Base-by-base conservation (phyloP, 805 yeast species). In the Wickerhamiella hasegawae region DNA sequence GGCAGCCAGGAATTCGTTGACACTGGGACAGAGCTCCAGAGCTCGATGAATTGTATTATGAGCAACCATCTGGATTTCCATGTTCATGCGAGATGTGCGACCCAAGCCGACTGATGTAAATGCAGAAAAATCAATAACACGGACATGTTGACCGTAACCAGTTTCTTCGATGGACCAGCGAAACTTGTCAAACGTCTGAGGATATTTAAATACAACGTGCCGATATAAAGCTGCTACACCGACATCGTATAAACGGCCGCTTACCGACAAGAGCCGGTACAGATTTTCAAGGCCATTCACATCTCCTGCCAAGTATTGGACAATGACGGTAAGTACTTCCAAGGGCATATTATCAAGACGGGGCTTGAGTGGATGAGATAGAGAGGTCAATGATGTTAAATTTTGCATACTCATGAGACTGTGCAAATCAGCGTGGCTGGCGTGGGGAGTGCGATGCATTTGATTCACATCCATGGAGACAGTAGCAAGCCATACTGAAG, bases 101-200 rank as follows among this genome's bases (percentile, higher is more conserved):
- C 95, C 95, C 32, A 84, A 63, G 0, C 95, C 95, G 33, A 85
- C 74, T 0, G 87, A 76, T 1, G 95, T 83, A 55, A 84, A 77
- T 45, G 80, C 87, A 48, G 80, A 79, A 48, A 84, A 85, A 58
- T 84, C 95, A 46, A 85, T 68, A 35, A 76, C 73, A 45, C 74
- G 73, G 16, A 81, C 87, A 43, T 68, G 69, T 40, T 42, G 45
- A 14, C 58, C 58, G 34, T 51, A 52, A 12, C 54, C 55, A 64
- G 68, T 14, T 77, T 76, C 32, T 30, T 62, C 55, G 25, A 76
- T 54, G 41, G 80, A 68, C 39, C 57, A 63, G 30, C 81, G 61
- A 45, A 84, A 76, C 46, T 66, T 70, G 52, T 76, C 80, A 47
- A 83, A 83, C 9, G 84, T 66, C 38, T 73, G 79, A 4, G 94